Evolutionary conservation across 352 stramenopile genomes (phyloP), one percentile per base, ranked within the genome.

Genomic region (Globisporangium cystogenes): DNA sequence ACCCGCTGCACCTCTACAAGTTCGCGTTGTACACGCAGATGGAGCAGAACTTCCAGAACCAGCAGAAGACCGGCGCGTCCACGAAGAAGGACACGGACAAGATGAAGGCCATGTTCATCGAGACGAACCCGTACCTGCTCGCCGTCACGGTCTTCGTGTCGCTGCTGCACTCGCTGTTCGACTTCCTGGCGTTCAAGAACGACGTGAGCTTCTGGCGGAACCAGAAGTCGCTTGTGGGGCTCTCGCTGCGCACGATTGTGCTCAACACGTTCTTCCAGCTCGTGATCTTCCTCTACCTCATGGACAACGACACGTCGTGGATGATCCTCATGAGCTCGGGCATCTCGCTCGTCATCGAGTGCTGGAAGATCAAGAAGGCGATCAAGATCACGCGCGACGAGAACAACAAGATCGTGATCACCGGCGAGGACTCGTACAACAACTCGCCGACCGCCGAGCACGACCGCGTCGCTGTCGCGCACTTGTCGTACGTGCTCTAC

Each of bases 181-280:
- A 99, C 65, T 98, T 99, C 59, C 59, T 99, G 48, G 98, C 97
- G 12, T 99, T 99, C 70, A 98, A 98, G 68, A 98, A 96, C 64
- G 97, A 99, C 70, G 95, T 99, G 57, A 92, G 86, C 44, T 99
- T 99, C 72, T 99, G 97, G 97, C 78, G 87, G 44, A 96, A 97
- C 53, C 97, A 99, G 58, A 98, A 98, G 48, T 98, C 90, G 62
- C 80, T 99, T 21, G 93, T 90, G 29, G 97, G 97, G 1, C 68
- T 99, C 8, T 98, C 86, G 56, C 79, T 98, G 29, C 81, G 95
- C 42, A 93, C 90, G 8, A 76, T 99, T 20, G 92, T 96, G 63
- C 78, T 99, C 37, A 98, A 99, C 65, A 92, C 96, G 67, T 90
- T 99, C 60, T 98, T 98, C 72, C 95, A 98, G 71, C 67, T 97